These are phyloP conservation scores for Fusarium multiceps DNA, from an alignment of 2,329 filamentous ascomycete species.

Conservation along the genomic window DNA sequence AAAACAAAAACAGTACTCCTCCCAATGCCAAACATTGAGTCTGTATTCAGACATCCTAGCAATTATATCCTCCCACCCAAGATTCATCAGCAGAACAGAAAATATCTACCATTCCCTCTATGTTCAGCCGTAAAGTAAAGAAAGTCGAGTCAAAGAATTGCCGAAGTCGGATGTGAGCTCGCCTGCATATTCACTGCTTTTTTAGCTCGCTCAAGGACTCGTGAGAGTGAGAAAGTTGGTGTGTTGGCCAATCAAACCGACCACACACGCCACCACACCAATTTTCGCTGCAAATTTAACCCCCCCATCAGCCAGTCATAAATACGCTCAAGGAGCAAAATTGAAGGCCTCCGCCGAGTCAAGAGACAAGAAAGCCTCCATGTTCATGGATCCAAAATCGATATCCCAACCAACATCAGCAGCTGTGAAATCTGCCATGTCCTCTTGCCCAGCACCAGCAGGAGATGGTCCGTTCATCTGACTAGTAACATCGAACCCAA, in stretches of 20 bases:
- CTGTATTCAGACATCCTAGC: neutral
- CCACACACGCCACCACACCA: too few species aligned
- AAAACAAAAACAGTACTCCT: conserved; percentile 4
- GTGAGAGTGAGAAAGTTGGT: neutral
- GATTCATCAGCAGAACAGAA: neutral
- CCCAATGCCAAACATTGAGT: neutral
- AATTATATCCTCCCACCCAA: neutral
- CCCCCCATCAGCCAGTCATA: too few species aligned
- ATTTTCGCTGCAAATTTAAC: neutral
- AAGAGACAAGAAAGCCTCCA: conserved; percentile 49
- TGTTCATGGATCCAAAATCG: conserved; percentile 49
- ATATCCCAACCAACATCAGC: conserved; percentile 48
- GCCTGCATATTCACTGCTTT: neutral
- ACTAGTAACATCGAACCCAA: conserved; percentile 43
- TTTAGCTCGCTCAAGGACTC: neutral
- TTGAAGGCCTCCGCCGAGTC: conserved; percentile 45
- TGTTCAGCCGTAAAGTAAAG: neutral
- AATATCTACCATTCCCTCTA: neutral
- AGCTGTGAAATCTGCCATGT: conserved; percentile 45
- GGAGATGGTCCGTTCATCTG: conserved; percentile 39
- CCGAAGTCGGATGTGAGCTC: too few species aligned
- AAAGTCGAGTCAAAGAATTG: neutral
- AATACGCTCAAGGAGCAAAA: conserved; percentile 32
- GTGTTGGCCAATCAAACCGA: too few species aligned
- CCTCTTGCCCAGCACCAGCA: conserved; percentile 35